Evolutionary conservation across 176 grass and related monocot genomes (phyloP).

Genomic region (Musa beccarii): DNA sequence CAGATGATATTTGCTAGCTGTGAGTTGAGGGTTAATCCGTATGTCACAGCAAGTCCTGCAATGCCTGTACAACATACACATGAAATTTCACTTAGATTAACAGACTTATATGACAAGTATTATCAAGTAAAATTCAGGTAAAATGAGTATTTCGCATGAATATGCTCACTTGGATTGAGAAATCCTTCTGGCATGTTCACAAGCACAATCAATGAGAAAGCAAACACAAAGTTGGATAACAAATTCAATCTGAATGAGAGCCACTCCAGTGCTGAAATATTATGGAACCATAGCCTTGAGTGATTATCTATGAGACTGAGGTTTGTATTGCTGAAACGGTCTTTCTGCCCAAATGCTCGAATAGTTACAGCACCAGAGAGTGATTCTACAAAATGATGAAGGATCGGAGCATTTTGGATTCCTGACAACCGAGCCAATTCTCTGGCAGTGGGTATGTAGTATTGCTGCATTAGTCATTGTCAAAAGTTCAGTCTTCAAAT

Average conservation of each 20-base stretch:
- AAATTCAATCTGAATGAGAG: constrained; percentile 85
- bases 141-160: not conserved
- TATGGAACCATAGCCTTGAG: constrained; percentile 89
- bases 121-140: not conserved
- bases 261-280: constrained; percentile 72
- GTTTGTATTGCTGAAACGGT: constrained; percentile 77
- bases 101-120: not conserved
- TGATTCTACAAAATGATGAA: constrained; percentile 91
- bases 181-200: constrained; percentile 93
- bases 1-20: constrained; percentile 75
- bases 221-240: constrained; percentile 87
- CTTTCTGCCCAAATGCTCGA: constrained; percentile 77
- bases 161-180: constrained; percentile 84
- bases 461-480: constrained; percentile 49
- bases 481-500: constrained; percentile 21
- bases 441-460: constrained; percentile 89
- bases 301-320: constrained; percentile 57
- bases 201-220: constrained; percentile 76
- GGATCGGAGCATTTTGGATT: constrained; percentile 93
- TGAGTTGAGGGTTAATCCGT: constrained; percentile 80
- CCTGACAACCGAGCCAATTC: constrained; percentile 68
- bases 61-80: constrained; percentile 48
- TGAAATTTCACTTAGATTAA: constrained; percentile 7
- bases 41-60: constrained; percentile 93
- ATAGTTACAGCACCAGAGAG: constrained; percentile 80